phyloP scores from a whole-genome alignment of 2,329 filamentous ascomycete genomes.

The Claviceps africana region DNA sequence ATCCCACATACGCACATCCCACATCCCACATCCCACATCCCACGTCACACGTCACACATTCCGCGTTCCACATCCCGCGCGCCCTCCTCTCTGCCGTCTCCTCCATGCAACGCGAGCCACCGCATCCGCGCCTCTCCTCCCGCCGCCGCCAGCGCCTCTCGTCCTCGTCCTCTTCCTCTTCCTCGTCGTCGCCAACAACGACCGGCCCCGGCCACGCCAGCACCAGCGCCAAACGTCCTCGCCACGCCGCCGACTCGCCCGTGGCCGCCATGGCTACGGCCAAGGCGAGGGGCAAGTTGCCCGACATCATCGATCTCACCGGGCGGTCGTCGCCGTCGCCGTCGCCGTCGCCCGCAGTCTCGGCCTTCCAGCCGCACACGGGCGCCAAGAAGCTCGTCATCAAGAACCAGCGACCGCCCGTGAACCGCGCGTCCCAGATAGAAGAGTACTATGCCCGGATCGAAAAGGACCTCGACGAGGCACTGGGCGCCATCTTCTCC shows the following conservation, averaged over 20 bases:
- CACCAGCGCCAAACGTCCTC: conserved; percentile 18
- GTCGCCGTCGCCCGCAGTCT: not conserved
- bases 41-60: too few species aligned
- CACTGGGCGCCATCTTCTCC: conserved; percentile 60
- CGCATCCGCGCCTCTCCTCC: conserved; percentile 19
- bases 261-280: conserved; percentile 18
- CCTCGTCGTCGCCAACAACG: conserved; percentile 3
- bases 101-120: conserved; percentile 21
- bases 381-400: conserved; percentile 82
- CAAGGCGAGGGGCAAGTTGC: conserved; percentile 26
- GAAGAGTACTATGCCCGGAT: conserved; percentile 66
- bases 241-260: conserved; percentile 13
- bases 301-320: conserved; percentile 23
- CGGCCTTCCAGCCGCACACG: conserved; percentile 53
- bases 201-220: conserved; percentile 7
- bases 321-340: conserved; percentile 13
- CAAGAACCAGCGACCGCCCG: conserved; percentile 66
- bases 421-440: conserved; percentile 44
- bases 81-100: too few species aligned
- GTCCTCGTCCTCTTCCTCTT: conserved; percentile 15
- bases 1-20: too few species aligned
- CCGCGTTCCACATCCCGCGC: not conserved
- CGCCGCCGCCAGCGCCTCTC: conserved; percentile 25
- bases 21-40: too few species aligned
- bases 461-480: conserved; percentile 59